Evolutionary conservation across 179 eudicot species (phyloP).

Genomic region (Sideroxylon spinosum): DNA sequence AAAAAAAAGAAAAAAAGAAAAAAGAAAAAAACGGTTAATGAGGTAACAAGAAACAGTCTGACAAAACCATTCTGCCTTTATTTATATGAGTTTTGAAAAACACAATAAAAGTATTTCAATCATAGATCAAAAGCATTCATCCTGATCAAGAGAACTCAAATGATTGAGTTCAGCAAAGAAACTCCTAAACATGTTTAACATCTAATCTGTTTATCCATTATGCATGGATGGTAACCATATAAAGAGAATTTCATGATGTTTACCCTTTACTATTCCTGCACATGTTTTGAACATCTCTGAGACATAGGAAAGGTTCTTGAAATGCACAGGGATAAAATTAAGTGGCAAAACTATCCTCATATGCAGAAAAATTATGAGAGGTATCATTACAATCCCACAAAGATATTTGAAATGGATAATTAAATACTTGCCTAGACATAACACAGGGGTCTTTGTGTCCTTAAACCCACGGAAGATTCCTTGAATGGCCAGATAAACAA

Average conservation of each 20-base stretch:
- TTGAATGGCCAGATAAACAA: slow-evolving; percentile 72
- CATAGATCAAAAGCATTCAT: background rate
- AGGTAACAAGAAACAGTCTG: background rate
- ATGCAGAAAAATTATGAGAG: background rate
- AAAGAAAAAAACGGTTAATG: too few relatives aligned
- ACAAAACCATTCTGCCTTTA: background rate
- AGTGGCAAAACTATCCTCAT: background rate
- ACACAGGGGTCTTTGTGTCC: slow-evolving; percentile 77
- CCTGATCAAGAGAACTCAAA: too few relatives aligned
- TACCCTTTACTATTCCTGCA: background rate
- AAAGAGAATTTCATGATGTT: background rate
- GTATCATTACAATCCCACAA: background rate
- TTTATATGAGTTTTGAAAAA: background rate
- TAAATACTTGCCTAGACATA: slow-evolving; percentile 57
- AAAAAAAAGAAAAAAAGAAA: too few relatives aligned
- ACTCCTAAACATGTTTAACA: background rate
- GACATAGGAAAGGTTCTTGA: background rate
- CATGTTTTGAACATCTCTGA: background rate
- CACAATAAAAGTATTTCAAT: too few relatives aligned
- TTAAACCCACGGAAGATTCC: slow-evolving; percentile 82
- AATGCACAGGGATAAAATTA: background rate
- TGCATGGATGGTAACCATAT: background rate
- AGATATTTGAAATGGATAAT: background rate
- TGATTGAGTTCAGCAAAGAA: slow-evolving; percentile 12
- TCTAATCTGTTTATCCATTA: background rate